Conservation (phyloP, 192 early-diverging fungal genomes). For the Spinellus fusiger region DNA sequence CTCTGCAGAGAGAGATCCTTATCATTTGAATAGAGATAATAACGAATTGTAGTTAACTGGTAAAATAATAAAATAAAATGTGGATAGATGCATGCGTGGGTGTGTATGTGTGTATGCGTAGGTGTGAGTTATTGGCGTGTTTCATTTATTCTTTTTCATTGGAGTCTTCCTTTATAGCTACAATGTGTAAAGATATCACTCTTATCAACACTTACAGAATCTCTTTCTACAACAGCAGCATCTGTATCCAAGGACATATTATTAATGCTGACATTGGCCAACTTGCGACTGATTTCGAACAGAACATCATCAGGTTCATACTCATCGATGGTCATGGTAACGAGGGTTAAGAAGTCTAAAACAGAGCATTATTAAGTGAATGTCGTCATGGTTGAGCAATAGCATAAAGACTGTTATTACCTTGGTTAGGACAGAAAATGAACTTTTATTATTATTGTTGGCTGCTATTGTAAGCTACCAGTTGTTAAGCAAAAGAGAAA, state of each 20-base stretch:
- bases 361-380: too few species aligned
- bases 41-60: background rate
- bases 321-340: conserved; percentile 26
- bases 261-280: conserved; percentile 24
- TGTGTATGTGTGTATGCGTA: too few species aligned
- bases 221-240: conserved; percentile 7
- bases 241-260: conserved; percentile 6
- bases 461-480: too few species aligned
- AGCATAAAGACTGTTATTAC: too few species aligned
- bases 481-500: too few species aligned
- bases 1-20: conserved; percentile 7
- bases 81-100: too few species aligned
- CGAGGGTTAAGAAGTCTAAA: too few species aligned
- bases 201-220: conserved; percentile 2
- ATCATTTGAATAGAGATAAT: conserved; percentile 6
- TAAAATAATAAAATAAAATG: background rate
- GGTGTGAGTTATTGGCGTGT: too few species aligned
- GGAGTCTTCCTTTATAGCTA: background rate
- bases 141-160: background rate
- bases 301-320: conserved; percentile 26
- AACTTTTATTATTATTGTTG: too few species aligned
- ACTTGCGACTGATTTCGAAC: conserved; percentile 23
- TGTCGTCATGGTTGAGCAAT: too few species aligned
- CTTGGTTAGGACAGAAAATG: too few species aligned
- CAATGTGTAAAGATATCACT: background rate